Conservation (phyloP, 257 asterid genomes). For the Capsicum baccatum region DNA sequence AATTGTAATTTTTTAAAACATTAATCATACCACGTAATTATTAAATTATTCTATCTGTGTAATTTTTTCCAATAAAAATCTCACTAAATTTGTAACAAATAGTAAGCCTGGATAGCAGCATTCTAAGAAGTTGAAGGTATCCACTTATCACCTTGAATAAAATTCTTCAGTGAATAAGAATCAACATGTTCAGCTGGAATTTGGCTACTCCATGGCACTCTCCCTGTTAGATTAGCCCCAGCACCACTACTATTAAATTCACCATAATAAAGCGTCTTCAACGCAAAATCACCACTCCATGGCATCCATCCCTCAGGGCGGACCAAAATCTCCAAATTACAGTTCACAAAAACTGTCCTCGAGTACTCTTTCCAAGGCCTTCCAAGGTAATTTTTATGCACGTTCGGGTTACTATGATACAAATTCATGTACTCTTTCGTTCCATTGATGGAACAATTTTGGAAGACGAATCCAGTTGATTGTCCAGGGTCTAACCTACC, state of each 20-base stretch:
- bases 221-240: constrained; percentile 11
- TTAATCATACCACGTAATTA: no score
- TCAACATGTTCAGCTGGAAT: constrained; percentile 34
- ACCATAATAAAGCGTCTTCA: constrained; percentile 39
- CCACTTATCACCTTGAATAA: constrained; percentile 60
- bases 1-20: no score
- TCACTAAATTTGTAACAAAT: no score
- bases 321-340: constrained; percentile 35
- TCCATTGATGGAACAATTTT: constrained; percentile 51
- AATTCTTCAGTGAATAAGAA: constrained; percentile 38
- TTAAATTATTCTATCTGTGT: no score
- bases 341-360: constrained; percentile 45
- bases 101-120: no score
- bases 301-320: constrained; percentile 37
- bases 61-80: no score
- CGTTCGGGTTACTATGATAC: constrained; percentile 43
- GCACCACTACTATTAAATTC: constrained; percentile 34
- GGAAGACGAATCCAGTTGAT: constrained; percentile 57
- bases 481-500: constrained; percentile 58
- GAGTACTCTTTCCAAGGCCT: constrained; percentile 72
- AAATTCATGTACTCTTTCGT: constrained; percentile 50
- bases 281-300: constrained; percentile 35
- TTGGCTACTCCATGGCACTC: constrained; percentile 41
- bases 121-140: constrained; percentile 34
- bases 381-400: constrained; percentile 49